These are phyloP conservation scores for Macadamia integrifolia DNA, from an alignment of 164 flowering plant genomes.

Conservation along the genomic window DNA sequence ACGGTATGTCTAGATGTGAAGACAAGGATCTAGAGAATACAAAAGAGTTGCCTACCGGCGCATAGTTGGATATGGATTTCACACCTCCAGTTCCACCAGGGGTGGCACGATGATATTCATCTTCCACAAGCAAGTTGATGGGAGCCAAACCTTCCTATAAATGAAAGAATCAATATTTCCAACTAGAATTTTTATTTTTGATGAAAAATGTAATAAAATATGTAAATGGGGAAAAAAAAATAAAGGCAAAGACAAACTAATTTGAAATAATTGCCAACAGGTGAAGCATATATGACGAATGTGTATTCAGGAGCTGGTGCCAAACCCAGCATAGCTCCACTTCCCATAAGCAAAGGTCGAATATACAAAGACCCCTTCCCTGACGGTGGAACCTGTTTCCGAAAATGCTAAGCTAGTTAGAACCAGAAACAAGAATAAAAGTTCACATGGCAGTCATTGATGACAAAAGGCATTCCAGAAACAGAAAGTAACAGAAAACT, in stretches of 20 bases:
- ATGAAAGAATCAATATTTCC: not conserved
- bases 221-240: not conserved
- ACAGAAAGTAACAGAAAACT: not conserved
- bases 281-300: slow-evolving; percentile 75
- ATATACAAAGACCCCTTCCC: slow-evolving; percentile 85
- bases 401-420: not conserved
- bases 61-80: slow-evolving; percentile 69
- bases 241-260: slow-evolving; percentile 18
- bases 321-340: slow-evolving; percentile 69
- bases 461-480: not conserved
- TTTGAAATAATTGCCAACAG: slow-evolving; percentile 91
- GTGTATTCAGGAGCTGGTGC: slow-evolving; percentile 84
- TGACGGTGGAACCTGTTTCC: slow-evolving; percentile 74
- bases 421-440: not conserved
- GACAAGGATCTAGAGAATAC: not conserved
- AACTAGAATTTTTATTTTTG: not conserved
- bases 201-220: not conserved
- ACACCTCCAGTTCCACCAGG: slow-evolving; percentile 86
- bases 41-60: slow-evolving; percentile 41
- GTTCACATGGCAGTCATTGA: not conserved
- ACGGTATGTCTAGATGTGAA: too few species aligned
- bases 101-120: slow-evolving; percentile 63
- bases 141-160: slow-evolving; percentile 66
- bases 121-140: slow-evolving; percentile 61
- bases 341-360: slow-evolving; percentile 85